Conservation (phyloP, 2,329 filamentous ascomycete genomes). For the Penicillium glabrum region DNA sequence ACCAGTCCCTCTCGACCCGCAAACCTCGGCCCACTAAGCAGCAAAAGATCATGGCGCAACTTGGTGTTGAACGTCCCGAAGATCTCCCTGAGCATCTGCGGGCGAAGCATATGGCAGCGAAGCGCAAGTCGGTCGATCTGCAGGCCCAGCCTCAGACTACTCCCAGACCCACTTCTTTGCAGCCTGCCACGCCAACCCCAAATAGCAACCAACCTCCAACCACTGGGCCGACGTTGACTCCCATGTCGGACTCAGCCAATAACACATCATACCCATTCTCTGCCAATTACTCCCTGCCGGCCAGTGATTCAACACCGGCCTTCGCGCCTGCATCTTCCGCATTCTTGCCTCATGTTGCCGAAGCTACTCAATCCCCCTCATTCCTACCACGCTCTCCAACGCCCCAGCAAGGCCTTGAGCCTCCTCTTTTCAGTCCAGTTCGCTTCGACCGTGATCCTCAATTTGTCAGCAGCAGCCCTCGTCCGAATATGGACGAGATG, state of each 20-base stretch:
- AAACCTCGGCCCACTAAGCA: constrained; percentile 96
- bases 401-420: constrained; percentile 36
- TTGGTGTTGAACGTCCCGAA: constrained; percentile 86
- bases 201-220: constrained; percentile 30
- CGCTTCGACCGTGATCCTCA: constrained; percentile 36
- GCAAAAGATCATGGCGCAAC: constrained; percentile 87
- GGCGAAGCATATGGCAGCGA: constrained; percentile 71
- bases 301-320: constrained; percentile 37
- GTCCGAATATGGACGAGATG: constrained; percentile 43
- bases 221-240: constrained; percentile 35
- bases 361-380: constrained; percentile 34
- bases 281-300: constrained; percentile 39
- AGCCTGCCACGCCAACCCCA: constrained; percentile 33
- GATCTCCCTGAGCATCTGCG: constrained; percentile 82
- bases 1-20: constrained; percentile 84
- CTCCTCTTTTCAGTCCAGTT: constrained; percentile 44
- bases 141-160: constrained; percentile 26
- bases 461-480: constrained; percentile 38
- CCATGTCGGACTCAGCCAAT: constrained; percentile 29
- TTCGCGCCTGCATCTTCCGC: constrained; percentile 36
- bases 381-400: constrained; percentile 43
- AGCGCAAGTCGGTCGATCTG: constrained; percentile 67
- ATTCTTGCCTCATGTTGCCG: constrained; percentile 38
- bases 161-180: constrained; percentile 17
- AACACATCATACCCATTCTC: constrained; percentile 38